Evolutionary conservation across 805 yeast genomes (phyloP).

Genomic region (Saccharomycopsis schoenii): DNA sequence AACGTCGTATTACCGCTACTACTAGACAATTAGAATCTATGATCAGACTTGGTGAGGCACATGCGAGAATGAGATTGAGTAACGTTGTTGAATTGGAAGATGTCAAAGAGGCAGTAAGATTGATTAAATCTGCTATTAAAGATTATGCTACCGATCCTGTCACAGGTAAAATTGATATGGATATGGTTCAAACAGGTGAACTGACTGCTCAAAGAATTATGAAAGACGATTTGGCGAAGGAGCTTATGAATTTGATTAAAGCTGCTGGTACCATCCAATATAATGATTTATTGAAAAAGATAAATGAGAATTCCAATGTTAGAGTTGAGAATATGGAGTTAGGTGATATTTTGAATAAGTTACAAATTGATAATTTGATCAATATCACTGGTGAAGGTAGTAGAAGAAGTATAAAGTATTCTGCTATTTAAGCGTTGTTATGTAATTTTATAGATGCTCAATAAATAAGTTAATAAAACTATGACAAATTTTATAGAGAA

Average conservation of each 20-base stretch:
- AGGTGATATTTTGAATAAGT: conserved; percentile 52
- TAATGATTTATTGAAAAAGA: conserved; percentile 44
- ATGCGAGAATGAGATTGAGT: conserved; percentile 89
- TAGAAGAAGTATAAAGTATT: conserved; percentile 32
- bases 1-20: conserved; percentile 92
- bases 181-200: conserved; percentile 91
- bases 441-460: background rate
- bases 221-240: conserved; percentile 62
- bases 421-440: background rate
- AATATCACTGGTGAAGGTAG: conserved; percentile 64
- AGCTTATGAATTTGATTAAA: conserved; percentile 45
- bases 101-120: conserved; percentile 86
- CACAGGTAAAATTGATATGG: conserved; percentile 97
- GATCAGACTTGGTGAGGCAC: conserved; percentile 93
- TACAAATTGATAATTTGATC: conserved; percentile 63
- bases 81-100: conserved; percentile 63
- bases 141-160: conserved; percentile 97
- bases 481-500: too few species aligned
- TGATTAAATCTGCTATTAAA: conserved; percentile 88
- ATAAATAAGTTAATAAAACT: too few species aligned
- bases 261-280: conserved; percentile 42
- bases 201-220: conserved; percentile 75
- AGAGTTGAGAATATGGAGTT: conserved; percentile 65
- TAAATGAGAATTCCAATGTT: conserved; percentile 57
- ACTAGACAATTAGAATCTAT: conserved; percentile 94